Percentiles rank a stretch among this genome's conserved stretches.
Evolutionary conservation across 805 yeast species (phyloP).

Genomic region (Starmerella vaccinii): DNA sequence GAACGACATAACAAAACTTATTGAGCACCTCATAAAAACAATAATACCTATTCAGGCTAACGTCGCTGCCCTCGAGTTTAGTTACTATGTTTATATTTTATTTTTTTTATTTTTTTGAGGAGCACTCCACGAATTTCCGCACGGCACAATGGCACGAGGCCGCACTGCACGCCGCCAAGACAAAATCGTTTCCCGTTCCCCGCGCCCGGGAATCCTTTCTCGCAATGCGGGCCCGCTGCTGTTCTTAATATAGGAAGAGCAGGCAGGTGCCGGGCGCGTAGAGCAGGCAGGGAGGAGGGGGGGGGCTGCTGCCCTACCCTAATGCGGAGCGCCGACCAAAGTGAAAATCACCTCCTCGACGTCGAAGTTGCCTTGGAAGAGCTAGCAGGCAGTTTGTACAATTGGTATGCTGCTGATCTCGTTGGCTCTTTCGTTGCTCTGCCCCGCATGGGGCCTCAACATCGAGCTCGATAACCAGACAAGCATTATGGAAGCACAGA

Average conservation of each 20-base stretch:
- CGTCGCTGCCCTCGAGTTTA: too few species aligned
- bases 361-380: background rate
- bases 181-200: background rate
- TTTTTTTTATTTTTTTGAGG: background rate
- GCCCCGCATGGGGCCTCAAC: constrained; percentile 7
- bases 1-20: too few species aligned
- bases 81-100: too few species aligned
- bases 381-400: background rate
- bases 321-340: background rate
- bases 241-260: constrained; percentile 4
- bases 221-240: background rate
- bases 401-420: constrained; percentile 7
- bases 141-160: too few species aligned
- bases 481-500: constrained; percentile 42
- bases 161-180: background rate
- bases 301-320: background rate
- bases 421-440: constrained; percentile 4
- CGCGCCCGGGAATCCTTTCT: background rate
- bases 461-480: constrained; percentile 27
- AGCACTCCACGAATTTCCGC: too few species aligned
- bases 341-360: background rate
- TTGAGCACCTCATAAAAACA: too few species aligned
- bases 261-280: background rate
- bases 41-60: too few species aligned
- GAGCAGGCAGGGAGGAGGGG: too few species aligned